Evolutionary conservation across 129 eudicot species (phyloP), one percentile per base, ranked within the genome.

Genomic region (Artemisia annua): DNA sequence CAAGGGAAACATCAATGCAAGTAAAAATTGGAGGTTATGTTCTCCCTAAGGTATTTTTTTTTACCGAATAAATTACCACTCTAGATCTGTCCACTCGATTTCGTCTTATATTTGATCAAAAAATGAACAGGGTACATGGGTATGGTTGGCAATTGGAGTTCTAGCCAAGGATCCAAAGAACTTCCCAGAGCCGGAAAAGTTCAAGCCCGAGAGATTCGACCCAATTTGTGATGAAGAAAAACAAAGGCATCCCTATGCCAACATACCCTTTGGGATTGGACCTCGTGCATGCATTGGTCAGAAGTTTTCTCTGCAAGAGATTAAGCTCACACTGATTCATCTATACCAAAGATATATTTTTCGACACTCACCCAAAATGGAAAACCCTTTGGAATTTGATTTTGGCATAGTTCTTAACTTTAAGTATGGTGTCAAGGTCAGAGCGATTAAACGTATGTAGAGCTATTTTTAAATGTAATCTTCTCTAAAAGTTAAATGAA

Each of bases 281-380:
- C 99, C 99, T 48, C 84, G 97, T 39, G 89, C 91, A 12, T 95
- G 99, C 83, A 83, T 95, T 39, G 99, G 99, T 8, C 91, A 91
- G 69, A 95, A 90, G 58, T 95, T 95, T 50, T 80, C 97, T 3
- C 49, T 88, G 75, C 99, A 88, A 84, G 99, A 95, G 71, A 66
- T 95, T 19, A 95, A 88, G 77, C 89, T 95, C 66, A 82, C 99
- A 0, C 55, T 95, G 69, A 88, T 95, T 58, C 90, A 90, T 85
- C 76, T 95, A 26, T 95, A 90, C 79, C 86, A 89, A 12, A 85
- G 85, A 16, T 95, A 81, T 64, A 74, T 83, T 9, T 95, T 95
- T 79, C 77, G 83, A 10, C 99, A 86, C 77, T 90, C 99, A 1
- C 87, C 94, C 10, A 58, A 79, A 53, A 95, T 95, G 99, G 97